Evolutionary conservation across 257 asterid genomes (phyloP).

Genomic region (Petunia axillaris): DNA sequence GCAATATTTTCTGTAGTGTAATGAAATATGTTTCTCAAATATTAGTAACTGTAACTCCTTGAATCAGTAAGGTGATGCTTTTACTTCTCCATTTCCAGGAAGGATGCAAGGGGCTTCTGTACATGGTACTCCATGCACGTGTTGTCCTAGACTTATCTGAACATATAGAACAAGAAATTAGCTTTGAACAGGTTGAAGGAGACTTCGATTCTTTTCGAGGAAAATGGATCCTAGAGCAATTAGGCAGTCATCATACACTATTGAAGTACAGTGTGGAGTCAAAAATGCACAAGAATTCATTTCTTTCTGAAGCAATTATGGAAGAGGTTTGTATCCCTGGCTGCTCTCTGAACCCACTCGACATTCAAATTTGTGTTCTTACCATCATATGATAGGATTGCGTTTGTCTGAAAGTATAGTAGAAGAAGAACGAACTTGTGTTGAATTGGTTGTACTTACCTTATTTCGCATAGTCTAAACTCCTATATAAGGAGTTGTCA

Average conservation of each 20-base stretch:
- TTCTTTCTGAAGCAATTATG: conserved; percentile 96
- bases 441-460: background rate
- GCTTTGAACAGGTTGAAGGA: conserved; percentile 93
- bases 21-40: background rate
- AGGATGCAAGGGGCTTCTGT: conserved; percentile 94
- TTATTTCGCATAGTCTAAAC: background rate
- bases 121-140: conserved; percentile 97
- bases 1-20: background rate
- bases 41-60: background rate
- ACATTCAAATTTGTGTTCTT: background rate
- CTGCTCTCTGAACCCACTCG: background rate
- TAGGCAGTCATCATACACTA: conserved; percentile 88
- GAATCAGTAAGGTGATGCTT: conserved; percentile 8
- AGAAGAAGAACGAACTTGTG: background rate
- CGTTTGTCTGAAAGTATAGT: background rate
- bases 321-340: conserved; percentile 71
- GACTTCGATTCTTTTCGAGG: conserved; percentile 88
- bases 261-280: conserved; percentile 89
- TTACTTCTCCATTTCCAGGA: conserved; percentile 56
- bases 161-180: conserved; percentile 76
- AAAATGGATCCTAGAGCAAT: conserved; percentile 88
- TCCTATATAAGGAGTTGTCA: background rate
- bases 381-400: background rate
- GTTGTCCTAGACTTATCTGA: conserved; percentile 86
- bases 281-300: conserved; percentile 86